These are phyloP conservation scores for Epichloe sp. DNA, from an alignment of 2,329 filamentous ascomycete genomes.

Conservation along the genomic window DNA sequence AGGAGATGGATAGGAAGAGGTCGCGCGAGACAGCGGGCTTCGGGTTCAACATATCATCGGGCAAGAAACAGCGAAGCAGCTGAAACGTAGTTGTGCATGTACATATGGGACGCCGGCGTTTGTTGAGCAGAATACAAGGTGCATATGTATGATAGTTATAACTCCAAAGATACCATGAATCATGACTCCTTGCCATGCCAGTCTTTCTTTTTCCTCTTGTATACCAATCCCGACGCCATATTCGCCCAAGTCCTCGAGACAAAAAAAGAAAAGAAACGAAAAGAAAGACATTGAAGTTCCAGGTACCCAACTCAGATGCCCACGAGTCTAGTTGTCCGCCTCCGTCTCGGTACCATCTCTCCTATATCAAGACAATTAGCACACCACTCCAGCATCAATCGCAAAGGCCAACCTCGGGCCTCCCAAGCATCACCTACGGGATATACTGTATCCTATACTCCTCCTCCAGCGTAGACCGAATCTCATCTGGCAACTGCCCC, in stretches of 20 bases:
- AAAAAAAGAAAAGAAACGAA: background rate
- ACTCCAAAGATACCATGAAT: slow-evolving; percentile 2
- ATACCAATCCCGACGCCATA: slow-evolving; percentile 1
- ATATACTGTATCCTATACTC: slow-evolving; percentile 53
- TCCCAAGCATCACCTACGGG: slow-evolving; percentile 39
- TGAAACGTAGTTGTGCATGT: slow-evolving; percentile 3
- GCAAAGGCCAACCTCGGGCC: background rate
- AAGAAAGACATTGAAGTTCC: background rate
- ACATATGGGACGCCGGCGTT: background rate
- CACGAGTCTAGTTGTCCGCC: slow-evolving; percentile 23
- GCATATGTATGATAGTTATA: background rate
- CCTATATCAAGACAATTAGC: slow-evolving; percentile 24
- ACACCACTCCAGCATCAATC: background rate
- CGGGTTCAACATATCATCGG: slow-evolving; percentile 31
- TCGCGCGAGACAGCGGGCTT: slow-evolving; percentile 34
- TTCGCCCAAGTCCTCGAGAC: background rate
- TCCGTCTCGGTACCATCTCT: slow-evolving; percentile 44
- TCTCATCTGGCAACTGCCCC: slow-evolving; percentile 59
- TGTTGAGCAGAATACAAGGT: background rate
- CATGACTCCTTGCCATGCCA: background rate
- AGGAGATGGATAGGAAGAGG: slow-evolving; percentile 62
- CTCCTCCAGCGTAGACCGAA: slow-evolving; percentile 46
- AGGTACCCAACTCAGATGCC: background rate
- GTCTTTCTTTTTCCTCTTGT: background rate
- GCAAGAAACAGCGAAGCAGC: slow-evolving; percentile 37